Evolutionary conservation across 495 filamentous ascomycete species (phyloP), one percentile per base, ranked within the genome.

Genomic region (Penicillium verhagenii): DNA sequence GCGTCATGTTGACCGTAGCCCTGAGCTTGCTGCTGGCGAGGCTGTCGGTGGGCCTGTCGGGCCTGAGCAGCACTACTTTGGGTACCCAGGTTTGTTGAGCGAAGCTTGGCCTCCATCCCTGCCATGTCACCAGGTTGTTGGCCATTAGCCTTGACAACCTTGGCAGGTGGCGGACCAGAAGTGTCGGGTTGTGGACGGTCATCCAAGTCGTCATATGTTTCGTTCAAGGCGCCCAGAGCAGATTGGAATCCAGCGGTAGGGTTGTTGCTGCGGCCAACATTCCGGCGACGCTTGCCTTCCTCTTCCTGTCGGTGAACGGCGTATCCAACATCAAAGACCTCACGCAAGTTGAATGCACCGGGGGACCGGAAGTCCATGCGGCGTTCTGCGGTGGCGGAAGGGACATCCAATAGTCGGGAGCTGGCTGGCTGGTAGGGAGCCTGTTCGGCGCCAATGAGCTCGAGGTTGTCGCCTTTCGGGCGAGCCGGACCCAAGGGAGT

Each of bases 251-350:
- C 63, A n/a, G 73, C 66, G 1, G 64, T 40, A 9, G 69, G 59
- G 53, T 79, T 81, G 18, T 73, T 83, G 25, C 85, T 81, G 67
- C 54, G 50, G 64, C 86, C 86, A 69, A 79, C 80, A 60, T 84
- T 81, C 74, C 92, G 96, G 31, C 90, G 83, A 29, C 92, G 86
- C 72, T 96, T 97, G 63, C 82, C 85, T 71, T 97, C 94, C 70
- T 98, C 94, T 69, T 97, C 94, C 70, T 97, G 91, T 26, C 94
- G 81, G 65, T 97, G 94, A 14, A 98, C 94, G 20, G 94, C 91
- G 63, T 98, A 97, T 29, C 90, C 87, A 46, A 98, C 94, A 65
- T 98, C 94, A 60, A 98, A 98, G 13, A 97, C 91, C 65, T 98
- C 94, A 47, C 94, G 89, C 19, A 98, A 79, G 65, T 96, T 97